Evolutionary conservation across 2,329 filamentous ascomycete species (phyloP), one percentile per base, ranked within the genome.

Genomic region (Ophiostoma sp.): DNA sequence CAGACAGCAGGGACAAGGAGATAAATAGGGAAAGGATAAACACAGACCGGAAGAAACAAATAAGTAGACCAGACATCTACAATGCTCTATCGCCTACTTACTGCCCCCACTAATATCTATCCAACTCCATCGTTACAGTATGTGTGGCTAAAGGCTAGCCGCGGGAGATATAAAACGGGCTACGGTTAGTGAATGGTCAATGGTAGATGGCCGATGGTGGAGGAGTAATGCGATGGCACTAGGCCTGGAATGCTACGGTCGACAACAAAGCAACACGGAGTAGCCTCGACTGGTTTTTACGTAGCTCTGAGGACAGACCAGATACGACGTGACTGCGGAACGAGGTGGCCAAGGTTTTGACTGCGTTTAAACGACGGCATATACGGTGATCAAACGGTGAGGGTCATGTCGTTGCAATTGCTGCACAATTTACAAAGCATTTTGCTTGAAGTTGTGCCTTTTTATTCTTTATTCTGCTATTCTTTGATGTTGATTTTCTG

Each of bases 221-320:
- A 41, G 58, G 58, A 62, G 58, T 36, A 62, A 62, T 62, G 58
- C 58, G 36, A 41, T 62, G 58, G 36, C 58, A 62, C 58, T 62
- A 62, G 58, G 36, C 58, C 58, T 62, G 58, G 58, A 62, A 62
- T 62, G 58, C 58, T 41, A 62, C 58, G 14, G 36, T 41, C 58
- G 40, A 62, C 27, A 4, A 60, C 9, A 58, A 55, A 45, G 2
- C 45, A 16, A 27, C 27, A 27, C 27, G 27, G 27, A 27, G 27
- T 27, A 27, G 27, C 27, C 27, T 27, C 27, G 27, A 27, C 27
- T 27, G 27, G 27, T 27, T 27, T 27, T 27, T 27, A 27, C 27
- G 27, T 27, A 27, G 27, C 27, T 27, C 27, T 27, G 27, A 27
- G 27, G 27, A 27, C 27, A 27, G 27, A 27, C 27, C 27, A 27